Evolutionary conservation across 2,329 filamentous ascomycete genomes (phyloP), one percentile per base, ranked within the genome.

Genomic region (Phialemoniopsis sp.): DNA sequence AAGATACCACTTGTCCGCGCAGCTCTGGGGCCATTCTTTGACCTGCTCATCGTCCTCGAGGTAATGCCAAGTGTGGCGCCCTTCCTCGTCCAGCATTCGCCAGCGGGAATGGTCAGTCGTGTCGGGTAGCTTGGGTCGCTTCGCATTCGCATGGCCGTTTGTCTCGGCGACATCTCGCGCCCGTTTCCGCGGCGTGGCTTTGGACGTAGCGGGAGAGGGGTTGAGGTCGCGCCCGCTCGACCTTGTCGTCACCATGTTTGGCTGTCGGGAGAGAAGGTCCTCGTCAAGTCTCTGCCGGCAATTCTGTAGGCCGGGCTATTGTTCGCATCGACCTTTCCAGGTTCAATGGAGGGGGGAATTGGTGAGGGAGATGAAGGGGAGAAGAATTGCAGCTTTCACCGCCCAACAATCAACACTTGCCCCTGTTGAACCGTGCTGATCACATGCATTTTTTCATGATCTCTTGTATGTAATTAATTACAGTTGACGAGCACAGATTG

Each of bases 11-110:
- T 89, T 95, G 58, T 98, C 94, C n/a, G 89, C 88, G 40, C 72
- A 73, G 17, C 79, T 85, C 64, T 96, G 90, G 5, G 91, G 89
- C 90, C 91, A 96, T 41, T 78, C 67, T 51, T 85, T 70, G 8
- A 73, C 64, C 40, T 87, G 81, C 43, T 87, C 73, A 17, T 81
- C 75, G 39, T 93, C 84, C 9, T 79, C 78, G 4, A 98, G 69
- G 57, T 97, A 98, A 54, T 93, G 87, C 93, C 93, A 98, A 37
- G 88, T 95, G 53, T 96, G 89, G 40, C 87, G 76, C 36, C 93
- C 91, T 37, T 79, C 76, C 43, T 95, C 87, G 55, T 94, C 85
- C 45, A 80, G 76, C 58, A 97, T 66, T 45, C 93, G 79, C 93
- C 93, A 98, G 62, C 86, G 75, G 8, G 80, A 76, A 48, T 79